Percentiles rank a stretch among this genome's conserved stretches.
These are phyloP conservation scores for Naganishia sp. DNA, from an alignment of 1,284 basidiomycete species.

Conservation along the genomic window DNA sequence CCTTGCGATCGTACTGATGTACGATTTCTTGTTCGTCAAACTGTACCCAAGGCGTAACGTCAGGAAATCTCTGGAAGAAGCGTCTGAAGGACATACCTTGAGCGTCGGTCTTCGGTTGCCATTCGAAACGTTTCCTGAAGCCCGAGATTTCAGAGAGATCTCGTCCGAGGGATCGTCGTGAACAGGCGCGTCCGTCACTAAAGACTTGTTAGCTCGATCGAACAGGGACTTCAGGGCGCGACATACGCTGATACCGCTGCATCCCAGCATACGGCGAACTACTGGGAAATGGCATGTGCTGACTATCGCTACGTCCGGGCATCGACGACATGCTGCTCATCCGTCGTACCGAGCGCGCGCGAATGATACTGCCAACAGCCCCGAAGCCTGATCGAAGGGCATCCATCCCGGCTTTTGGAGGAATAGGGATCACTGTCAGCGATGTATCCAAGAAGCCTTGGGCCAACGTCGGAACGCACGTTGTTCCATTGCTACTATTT, in stretches of 20 bases:
- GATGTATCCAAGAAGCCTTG: conserved; percentile 44
- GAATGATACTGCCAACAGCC: conserved; percentile 82
- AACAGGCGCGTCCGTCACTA: conserved; percentile 52
- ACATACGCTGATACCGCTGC: conserved; percentile 22
- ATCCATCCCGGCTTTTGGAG: conserved; percentile 68
- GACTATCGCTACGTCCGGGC: background rate
- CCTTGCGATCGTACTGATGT: conserved; percentile 48
- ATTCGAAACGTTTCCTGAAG: background rate
- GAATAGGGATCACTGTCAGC: conserved; percentile 56
- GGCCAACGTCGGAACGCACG: conserved; percentile 44
- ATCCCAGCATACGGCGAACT: conserved; percentile 17
- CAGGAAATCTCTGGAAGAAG: background rate
- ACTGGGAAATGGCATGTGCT: conserved; percentile 4
- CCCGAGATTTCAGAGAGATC: conserved; percentile 42
- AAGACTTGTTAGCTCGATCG: background rate
- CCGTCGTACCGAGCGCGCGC: conserved; percentile 61
- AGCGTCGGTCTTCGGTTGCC: conserved; percentile 32
- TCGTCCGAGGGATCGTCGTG: conserved; percentile 45
- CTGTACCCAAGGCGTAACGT: conserved; percentile 29
- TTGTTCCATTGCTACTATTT: conserved; percentile 51
- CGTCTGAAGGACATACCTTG: conserved; percentile 38
- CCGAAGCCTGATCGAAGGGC: conserved; percentile 86
- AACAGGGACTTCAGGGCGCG: no score
- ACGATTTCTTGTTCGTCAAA: conserved; percentile 52
- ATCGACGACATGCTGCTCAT: conserved; percentile 31